These are phyloP conservation scores for Clavulina sp. DNA, from an alignment of 768 basidiomycete species.

Conservation along the genomic window DNA sequence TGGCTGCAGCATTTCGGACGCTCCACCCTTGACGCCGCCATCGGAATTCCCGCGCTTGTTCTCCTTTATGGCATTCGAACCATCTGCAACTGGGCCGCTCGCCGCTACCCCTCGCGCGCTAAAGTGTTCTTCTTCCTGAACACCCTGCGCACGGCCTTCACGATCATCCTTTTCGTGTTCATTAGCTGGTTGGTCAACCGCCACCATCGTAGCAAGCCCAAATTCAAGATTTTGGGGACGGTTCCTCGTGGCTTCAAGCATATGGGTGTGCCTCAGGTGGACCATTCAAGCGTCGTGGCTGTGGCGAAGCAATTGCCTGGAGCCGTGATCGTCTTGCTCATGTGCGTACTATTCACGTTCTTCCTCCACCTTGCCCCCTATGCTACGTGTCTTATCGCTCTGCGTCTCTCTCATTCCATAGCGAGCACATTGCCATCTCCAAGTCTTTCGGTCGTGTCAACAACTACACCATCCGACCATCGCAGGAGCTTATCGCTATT, in stretches of 20 bases:
- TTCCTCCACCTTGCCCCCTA: no score
- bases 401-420: not conserved
- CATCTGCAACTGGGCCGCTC: slow-evolving; percentile 31
- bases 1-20: slow-evolving; percentile 66
- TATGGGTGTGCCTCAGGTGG: slow-evolving; percentile 31
- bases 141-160: slow-evolving; percentile 69
- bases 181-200: slow-evolving; percentile 76
- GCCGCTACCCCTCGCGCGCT: slow-evolving; percentile 48
- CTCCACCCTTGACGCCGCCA: slow-evolving; percentile 70
- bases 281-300: slow-evolving; percentile 37
- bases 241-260: slow-evolving; percentile 61
- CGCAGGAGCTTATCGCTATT: slow-evolving; percentile 68
- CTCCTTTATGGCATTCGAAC: slow-evolving; percentile 52
- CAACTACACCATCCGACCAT: slow-evolving; percentile 56
- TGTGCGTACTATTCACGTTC: slow-evolving; percentile 21
- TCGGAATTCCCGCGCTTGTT: slow-evolving; percentile 62
- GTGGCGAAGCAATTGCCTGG: slow-evolving; percentile 63
- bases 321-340: slow-evolving; percentile 71
- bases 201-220: slow-evolving; percentile 30
- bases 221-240: slow-evolving; percentile 60
- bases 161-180: slow-evolving; percentile 72
- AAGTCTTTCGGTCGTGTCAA: slow-evolving; percentile 93
- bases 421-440: slow-evolving; percentile 91
- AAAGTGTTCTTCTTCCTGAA: slow-evolving; percentile 62
- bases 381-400: no score